These are phyloP conservation scores for Vigna trinervia DNA, from an alignment of 306 rosid species.

Conservation along the genomic window DNA sequence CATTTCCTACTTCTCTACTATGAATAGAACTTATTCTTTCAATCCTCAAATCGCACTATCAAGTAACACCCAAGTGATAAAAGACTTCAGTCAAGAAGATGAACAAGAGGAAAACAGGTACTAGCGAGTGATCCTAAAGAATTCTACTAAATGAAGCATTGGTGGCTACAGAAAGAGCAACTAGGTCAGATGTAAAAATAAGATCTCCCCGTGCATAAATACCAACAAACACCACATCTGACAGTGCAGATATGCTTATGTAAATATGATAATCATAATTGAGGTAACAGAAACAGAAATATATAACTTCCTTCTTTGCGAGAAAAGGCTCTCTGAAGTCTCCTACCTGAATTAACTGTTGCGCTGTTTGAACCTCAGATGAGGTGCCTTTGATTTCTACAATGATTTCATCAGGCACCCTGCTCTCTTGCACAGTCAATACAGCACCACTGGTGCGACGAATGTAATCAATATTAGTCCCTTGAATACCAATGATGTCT, in stretches of 20 bases:
- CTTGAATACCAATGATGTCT: constrained; percentile 93
- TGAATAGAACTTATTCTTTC: not conserved
- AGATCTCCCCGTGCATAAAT: not conserved
- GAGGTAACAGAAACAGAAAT: constrained; percentile 20
- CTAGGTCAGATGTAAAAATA: constrained; percentile 12
- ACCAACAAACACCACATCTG: not conserved
- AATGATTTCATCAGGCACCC: constrained; percentile 83
- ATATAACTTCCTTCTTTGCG: not conserved
- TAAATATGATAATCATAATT: constrained; percentile 13
- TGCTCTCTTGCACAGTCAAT: constrained; percentile 88
- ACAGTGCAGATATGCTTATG: not conserved
- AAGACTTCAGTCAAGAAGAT: not conserved
- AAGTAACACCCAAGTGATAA: not conserved
- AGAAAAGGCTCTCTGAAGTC: constrained; percentile 4
- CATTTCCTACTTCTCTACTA: constrained; percentile 14
- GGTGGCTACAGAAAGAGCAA: constrained; percentile 29
- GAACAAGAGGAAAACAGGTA: not conserved
- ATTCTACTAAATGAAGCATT: constrained; percentile 19
- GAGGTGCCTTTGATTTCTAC: constrained; percentile 94
- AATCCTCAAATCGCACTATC: constrained; percentile 6
- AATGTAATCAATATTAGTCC: constrained; percentile 83
- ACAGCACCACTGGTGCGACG: constrained; percentile 93
- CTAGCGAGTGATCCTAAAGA: constrained; percentile 4
- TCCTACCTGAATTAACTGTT: constrained; percentile 86
- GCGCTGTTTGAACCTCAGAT: constrained; percentile 84